Evolutionary conservation across 1,139 yeast genomes (phyloP), one percentile per base, ranked within the genome.

Genomic region (Suhomyces anneliseae): DNA sequence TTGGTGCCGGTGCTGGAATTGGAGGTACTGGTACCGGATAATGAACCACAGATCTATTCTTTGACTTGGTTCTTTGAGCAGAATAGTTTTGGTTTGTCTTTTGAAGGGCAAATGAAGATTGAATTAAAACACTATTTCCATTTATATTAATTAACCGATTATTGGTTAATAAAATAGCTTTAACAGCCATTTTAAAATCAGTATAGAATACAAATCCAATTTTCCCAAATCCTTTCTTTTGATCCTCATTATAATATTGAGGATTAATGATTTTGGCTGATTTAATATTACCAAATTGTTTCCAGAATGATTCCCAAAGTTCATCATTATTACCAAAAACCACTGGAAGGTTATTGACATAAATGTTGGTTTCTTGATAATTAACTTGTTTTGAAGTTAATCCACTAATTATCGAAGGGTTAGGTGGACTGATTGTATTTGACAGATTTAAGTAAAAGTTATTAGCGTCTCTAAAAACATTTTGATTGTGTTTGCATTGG

Each of bases 301-400:
- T 49, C 78, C 79, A 74, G 56, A 74, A 74, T 29, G 49, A 34
- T 43, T 62, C 69, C 79, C 79, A 74, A 24, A 65, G 53, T 8
- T 50, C 53, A 56, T 74, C 78, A 50, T 73, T 59, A 51, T 73
- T 71, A 29, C 69, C 71, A 44, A 78, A 73, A 7, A 68, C 52
- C 6, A 69, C 57, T 0, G 85, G 78, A 35, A 82, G 64, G 54
- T 80, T 79, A 48, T 76, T 79, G 19, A 82, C 80, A 56, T 82
- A 82, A 39, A 82, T 68, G 57, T 82, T 82, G 2, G 86, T 79
- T 55, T 81, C 85, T 60, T 82, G 87, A 54, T 69, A 73, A 53
- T 74, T 73, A 38, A 61, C 54, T 40, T 54, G 54, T 46, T 59
- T 57, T 44, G 59, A 44, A 46, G 65, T 62, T 42, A 56, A 34